Conservation (phyloP, 441 rosid genomes). For the Corymbia citriodora region DNA sequence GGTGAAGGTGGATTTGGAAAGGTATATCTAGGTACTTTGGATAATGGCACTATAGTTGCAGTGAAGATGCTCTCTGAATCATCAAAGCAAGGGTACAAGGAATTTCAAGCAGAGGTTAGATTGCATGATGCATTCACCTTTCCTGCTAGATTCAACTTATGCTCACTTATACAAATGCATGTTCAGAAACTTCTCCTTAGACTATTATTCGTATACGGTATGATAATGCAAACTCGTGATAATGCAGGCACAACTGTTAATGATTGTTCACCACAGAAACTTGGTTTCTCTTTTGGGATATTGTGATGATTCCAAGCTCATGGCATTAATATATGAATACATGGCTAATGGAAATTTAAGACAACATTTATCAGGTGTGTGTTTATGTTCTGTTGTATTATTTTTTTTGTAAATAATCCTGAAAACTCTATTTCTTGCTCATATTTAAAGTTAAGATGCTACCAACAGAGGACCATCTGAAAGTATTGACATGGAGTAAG, state of each 20-base stretch:
- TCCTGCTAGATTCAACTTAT: background rate
- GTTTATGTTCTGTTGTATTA: too few relatives aligned
- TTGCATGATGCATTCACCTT: background rate
- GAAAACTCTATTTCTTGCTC: background rate
- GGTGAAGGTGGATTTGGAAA: background rate
- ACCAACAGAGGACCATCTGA: background rate
- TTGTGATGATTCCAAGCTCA: too few relatives aligned
- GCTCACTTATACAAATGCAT: accelerated
- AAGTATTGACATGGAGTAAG: background rate
- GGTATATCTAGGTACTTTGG: background rate
- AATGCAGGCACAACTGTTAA: background rate
- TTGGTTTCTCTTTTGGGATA: too few relatives aligned
- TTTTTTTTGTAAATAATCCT: accelerated
- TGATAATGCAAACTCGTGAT: background rate
- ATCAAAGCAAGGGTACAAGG: background rate
- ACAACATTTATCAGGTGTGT: too few relatives aligned
- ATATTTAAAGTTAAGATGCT: background rate
- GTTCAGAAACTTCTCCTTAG: background rate
- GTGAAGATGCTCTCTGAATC: background rate
- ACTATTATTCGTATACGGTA: accelerated
- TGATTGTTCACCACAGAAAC: too few relatives aligned
- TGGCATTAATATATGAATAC: too few relatives aligned
- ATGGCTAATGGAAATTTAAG: too few relatives aligned
- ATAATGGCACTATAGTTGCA: accelerated
- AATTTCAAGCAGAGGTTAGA: background rate